Evolutionary conservation across 2,329 filamentous ascomycete species (phyloP).

Genomic region (Trichoderma atroviride): DNA sequence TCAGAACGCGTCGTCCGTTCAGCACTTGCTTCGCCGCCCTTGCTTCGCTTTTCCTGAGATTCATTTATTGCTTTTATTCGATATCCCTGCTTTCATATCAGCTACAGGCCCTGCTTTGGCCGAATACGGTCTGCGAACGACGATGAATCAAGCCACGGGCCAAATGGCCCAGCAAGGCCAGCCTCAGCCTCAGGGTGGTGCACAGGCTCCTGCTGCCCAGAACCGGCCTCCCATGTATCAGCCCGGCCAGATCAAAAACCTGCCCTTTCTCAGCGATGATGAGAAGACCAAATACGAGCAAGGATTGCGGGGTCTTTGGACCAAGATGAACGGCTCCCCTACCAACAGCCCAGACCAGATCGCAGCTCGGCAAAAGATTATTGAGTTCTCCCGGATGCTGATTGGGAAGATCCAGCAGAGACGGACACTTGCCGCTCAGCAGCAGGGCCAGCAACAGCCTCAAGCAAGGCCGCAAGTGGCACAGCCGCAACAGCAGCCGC

Average conservation of each 20-base stretch:
- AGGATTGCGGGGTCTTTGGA: slow-evolving; percentile 58
- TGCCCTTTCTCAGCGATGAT: slow-evolving; percentile 54
- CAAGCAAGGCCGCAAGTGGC: slow-evolving; percentile 16
- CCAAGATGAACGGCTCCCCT: slow-evolving; percentile 51
- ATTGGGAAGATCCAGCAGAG: slow-evolving; percentile 53
- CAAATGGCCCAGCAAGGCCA: slow-evolving; percentile 35
- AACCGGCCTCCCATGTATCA: slow-evolving; percentile 49
- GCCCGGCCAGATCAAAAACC: slow-evolving; percentile 54
- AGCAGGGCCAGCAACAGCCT: slow-evolving; percentile 36
- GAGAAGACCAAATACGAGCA: slow-evolving; percentile 63
- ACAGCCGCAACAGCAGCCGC: slow-evolving; percentile 37
- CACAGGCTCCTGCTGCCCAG: slow-evolving; percentile 33
- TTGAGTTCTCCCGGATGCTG: slow-evolving; percentile 63
- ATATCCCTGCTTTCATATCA: not conserved
- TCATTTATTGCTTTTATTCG: not conserved
- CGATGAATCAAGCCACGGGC: slow-evolving; percentile 35
- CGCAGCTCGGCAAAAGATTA: slow-evolving; percentile 59
- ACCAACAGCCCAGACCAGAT: slow-evolving; percentile 53
- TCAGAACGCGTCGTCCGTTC: slow-evolving; percentile 15
- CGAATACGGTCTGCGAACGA: not conserved
- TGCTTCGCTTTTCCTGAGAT: too few relatives aligned
- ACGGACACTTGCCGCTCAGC: slow-evolving; percentile 41
- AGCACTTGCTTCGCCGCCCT: not conserved
- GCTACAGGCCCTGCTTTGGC: not conserved
- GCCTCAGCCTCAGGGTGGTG: slow-evolving; percentile 31